Evolutionary conservation across 129 eudicot genomes (phyloP).

Genomic region (Ambrosia trifida): DNA sequence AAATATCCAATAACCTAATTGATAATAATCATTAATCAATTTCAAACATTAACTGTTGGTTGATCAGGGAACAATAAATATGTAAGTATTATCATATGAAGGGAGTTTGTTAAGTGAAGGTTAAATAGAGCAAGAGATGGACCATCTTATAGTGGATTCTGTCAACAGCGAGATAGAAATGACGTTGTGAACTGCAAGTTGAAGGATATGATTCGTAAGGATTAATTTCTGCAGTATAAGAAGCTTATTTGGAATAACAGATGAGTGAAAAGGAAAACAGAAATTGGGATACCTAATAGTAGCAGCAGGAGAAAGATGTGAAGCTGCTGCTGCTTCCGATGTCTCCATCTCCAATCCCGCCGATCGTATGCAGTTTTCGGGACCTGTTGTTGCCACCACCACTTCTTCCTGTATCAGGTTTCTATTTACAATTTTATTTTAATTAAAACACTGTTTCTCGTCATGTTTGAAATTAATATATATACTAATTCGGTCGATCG

Average conservation of each 20-base stretch:
- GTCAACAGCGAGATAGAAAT: slow-evolving; percentile 96
- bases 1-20: slow-evolving; percentile 3
- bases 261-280: neutral
- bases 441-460: too few species aligned
- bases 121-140: neutral
- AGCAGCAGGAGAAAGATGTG: slow-evolving; percentile 47
- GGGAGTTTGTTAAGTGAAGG: neutral
- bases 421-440: too few species aligned
- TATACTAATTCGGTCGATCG: too few species aligned
- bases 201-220: neutral
- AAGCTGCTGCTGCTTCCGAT: slow-evolving; percentile 36
- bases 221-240: slow-evolving; percentile 3
- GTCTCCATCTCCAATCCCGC: slow-evolving; percentile 42
- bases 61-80: neutral
- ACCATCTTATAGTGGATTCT: slow-evolving; percentile 88
- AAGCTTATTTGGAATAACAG: neutral
- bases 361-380: too few species aligned
- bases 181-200: slow-evolving; percentile 82
- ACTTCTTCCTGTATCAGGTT: too few species aligned
- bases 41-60: too few species aligned
- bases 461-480: too few species aligned
- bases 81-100: neutral
- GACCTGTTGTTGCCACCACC: too few species aligned
- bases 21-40: too few species aligned
- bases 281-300: slow-evolving; percentile 36